phyloP scores from a whole-genome alignment of 441 rosid genomes.

The Melastoma candidum region DNA sequence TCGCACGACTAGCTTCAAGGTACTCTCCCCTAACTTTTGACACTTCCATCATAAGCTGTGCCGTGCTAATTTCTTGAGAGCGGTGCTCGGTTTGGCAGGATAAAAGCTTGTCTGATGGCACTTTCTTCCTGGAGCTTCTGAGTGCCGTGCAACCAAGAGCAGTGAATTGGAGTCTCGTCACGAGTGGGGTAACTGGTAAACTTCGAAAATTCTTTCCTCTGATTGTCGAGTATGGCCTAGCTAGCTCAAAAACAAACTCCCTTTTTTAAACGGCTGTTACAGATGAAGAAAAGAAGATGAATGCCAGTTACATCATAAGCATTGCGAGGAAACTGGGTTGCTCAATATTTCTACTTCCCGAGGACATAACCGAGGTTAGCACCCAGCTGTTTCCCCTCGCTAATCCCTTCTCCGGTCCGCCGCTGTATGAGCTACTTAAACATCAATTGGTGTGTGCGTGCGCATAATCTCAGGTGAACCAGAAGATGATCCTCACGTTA shows the following conservation, averaged over 20 bases:
- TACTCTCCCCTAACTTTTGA: constrained; percentile 12
- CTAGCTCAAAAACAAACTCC: neutral
- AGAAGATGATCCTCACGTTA: constrained; percentile 91
- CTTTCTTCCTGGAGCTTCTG: constrained; percentile 59
- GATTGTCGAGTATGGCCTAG: neutral
- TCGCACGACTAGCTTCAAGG: constrained; percentile 59
- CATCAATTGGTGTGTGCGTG: neutral
- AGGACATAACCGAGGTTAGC: constrained; percentile 57
- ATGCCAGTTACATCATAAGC: constrained; percentile 67
- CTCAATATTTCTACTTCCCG: constrained; percentile 68
- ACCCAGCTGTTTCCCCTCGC: too few relatives aligned
- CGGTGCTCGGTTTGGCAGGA: constrained; percentile 30
- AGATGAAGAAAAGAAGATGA: constrained; percentile 72
- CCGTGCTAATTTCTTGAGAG: neutral
- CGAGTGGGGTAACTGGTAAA: constrained; percentile 54
- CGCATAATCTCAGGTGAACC: constrained; percentile 65
- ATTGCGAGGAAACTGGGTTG: constrained; percentile 69
- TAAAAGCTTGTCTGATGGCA: constrained; percentile 51
- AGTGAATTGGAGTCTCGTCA: constrained; percentile 67
- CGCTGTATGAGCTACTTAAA: too few relatives aligned
- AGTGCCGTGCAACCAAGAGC: constrained; percentile 69
- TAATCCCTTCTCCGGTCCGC: too few relatives aligned
- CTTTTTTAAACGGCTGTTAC: neutral
- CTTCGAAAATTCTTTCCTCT: neutral
- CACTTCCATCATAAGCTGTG: too few relatives aligned